Evolutionary conservation across 331 rosid species (phyloP).

Genomic region (Acacia concinna): DNA sequence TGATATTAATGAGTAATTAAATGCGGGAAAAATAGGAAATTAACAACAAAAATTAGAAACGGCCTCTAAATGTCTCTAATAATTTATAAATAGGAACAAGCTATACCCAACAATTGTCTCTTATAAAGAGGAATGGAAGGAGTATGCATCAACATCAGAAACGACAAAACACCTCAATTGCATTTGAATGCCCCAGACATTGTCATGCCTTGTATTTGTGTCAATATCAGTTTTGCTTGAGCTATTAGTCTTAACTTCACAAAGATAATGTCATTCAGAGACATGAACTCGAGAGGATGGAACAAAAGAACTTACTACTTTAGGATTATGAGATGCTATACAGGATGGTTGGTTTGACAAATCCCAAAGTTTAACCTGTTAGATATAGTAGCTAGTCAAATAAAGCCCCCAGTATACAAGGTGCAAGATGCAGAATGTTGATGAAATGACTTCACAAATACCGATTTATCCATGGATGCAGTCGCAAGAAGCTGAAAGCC

Average conservation of each 20-base stretch:
- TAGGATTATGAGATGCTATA: constrained; percentile 58
- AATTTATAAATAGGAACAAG: no score
- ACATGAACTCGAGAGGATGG: neutral
- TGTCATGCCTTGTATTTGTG: neutral
- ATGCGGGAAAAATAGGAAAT: no score
- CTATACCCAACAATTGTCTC: no score
- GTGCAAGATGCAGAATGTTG: neutral
- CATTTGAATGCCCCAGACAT: neutral
- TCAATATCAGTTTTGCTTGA: neutral
- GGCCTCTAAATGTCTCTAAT: no score
- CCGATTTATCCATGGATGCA: constrained; percentile 88
- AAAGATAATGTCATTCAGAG: neutral
- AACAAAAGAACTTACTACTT: constrained; percentile 48
- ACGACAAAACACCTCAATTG: neutral
- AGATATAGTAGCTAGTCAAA: constrained; percentile 18
- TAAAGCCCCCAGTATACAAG: constrained; percentile 20
- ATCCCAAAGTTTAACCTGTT: constrained; percentile 94
- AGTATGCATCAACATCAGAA: neutral
- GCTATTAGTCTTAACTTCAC: neutral
- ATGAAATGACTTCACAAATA: constrained; percentile 33
- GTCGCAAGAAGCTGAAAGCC: constrained; percentile 86
- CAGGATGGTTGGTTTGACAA: constrained; percentile 83
- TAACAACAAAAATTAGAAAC: no score
- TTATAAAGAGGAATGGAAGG: no score
- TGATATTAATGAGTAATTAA: no score